Base-by-base conservation (phyloP, 805 yeast genomes). In the Ogataea allantospora region DNA sequence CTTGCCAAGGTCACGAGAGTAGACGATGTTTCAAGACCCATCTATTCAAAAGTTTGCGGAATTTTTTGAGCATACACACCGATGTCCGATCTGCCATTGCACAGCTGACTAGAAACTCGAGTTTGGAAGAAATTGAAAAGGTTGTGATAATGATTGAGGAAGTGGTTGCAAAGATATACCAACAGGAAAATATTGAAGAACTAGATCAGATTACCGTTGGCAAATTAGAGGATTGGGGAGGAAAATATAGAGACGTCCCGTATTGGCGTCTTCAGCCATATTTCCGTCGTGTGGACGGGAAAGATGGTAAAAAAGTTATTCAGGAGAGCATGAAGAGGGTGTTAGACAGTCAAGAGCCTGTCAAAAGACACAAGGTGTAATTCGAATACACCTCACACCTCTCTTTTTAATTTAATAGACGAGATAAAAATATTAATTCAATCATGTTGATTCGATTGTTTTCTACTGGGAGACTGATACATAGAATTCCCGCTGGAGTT, bases 191-290 rank as follows among this genome's bases (percentile, higher is more conserved):
- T 38, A 78, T 78, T n/a, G 68, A 63, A 4, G 73, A 71, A 34
- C 44, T 71, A 13, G 96, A 88, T 53, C 60, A 54, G 4, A 70
- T 83, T 1, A 65, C 62, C 0, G 66, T 62, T 6, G 88, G 88
- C 0, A 76, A 73, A 6, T 29, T 54, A 1, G 50, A 55, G 24
- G 78, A 78, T 49, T 83, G 95, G 89, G 95, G 95, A 32, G 95
- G 95, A 1, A 52, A 70, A 10, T 91, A 93, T 59, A 78, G 79
- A 58, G 74, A 71, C 4, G 77, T 91, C 11, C 98, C 99, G 2
- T 88, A 83, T 59, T 91, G 98, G 98, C 74, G 98, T 53, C 80
- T 95, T 48, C 99, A 91, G 63, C 99, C 99, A 2, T 84, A 86
- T 58, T 91, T 91, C 70, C 73, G 99, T 51, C 80, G 82, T 2